A percentile compares a stretch with the other conserved stretches of the same genome.
phyloP scores from a whole-genome alignment of 2,329 filamentous ascomycete genomes.

The Fusarium brachygibbosum region DNA sequence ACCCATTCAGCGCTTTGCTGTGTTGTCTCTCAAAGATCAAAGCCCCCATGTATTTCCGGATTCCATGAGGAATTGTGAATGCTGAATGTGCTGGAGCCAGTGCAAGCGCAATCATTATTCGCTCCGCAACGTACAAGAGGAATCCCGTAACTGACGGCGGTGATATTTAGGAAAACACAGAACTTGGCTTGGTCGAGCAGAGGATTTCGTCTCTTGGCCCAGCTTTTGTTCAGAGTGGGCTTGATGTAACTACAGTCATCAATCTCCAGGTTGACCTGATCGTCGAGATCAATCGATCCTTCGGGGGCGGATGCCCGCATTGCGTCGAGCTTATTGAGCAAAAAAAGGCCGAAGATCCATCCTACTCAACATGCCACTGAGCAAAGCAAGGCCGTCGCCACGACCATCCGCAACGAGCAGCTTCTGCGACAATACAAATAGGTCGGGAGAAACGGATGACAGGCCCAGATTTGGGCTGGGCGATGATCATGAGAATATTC shows the following conservation, averaged over 20 bases:
- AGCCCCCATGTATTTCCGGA: background rate
- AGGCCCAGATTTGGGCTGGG: slow-evolving; percentile 7
- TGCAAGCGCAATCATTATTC: slow-evolving; percentile 8
- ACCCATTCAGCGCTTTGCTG: slow-evolving; percentile 12
- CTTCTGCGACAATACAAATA: slow-evolving; percentile 33
- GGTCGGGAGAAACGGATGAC: slow-evolving; percentile 16
- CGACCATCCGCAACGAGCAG: slow-evolving; percentile 25
- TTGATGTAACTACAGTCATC: slow-evolving; percentile 9
- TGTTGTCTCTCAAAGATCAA: slow-evolving; percentile 17
- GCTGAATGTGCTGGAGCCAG: slow-evolving; percentile 19
- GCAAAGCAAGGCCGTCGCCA: slow-evolving; percentile 41
- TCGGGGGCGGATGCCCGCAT: slow-evolving; percentile 34
- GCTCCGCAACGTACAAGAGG: slow-evolving; percentile 4
- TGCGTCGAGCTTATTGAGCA: slow-evolving; percentile 15
- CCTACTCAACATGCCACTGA: slow-evolving; percentile 42
- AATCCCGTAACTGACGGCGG: slow-evolving; percentile 39
- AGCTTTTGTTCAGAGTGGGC: slow-evolving; percentile 16
- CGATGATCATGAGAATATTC: slow-evolving; percentile 34
- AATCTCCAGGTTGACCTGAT: slow-evolving; percentile 12
- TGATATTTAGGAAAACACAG: slow-evolving; percentile 30
- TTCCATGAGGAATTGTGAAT: slow-evolving; percentile 2
- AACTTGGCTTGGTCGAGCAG: slow-evolving; percentile 19
- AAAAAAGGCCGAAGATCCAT: slow-evolving; percentile 5
- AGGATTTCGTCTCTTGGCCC: background rate
- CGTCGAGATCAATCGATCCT: slow-evolving; percentile 19